Percentiles rank a stretch among this genome's conserved stretches.
Evolutionary conservation across 768 basidiomycete species (phyloP).

Genomic region (Hypholoma fasciculare): DNA sequence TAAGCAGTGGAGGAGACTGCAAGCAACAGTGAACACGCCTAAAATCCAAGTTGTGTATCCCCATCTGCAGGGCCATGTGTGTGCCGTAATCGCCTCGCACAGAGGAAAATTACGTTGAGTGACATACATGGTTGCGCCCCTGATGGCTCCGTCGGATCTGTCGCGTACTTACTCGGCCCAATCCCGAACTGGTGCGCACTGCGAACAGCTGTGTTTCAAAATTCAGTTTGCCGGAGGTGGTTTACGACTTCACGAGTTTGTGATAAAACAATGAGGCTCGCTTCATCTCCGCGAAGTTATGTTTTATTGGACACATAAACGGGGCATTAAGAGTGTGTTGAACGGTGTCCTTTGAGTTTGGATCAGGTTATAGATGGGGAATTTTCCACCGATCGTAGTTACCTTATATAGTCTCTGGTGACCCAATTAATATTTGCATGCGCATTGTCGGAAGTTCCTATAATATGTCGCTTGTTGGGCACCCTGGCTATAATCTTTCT

Average conservation of each 20-base stretch:
- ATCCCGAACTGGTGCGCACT: not conserved
- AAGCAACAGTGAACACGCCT: too few relatives aligned
- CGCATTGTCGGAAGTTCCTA: slow-evolving; percentile 31
- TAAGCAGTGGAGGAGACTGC: too few relatives aligned
- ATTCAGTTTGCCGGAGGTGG: not conserved
- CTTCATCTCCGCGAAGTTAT: not conserved
- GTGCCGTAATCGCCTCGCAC: too few relatives aligned
- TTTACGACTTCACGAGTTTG: not conserved
- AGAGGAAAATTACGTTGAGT: too few relatives aligned
- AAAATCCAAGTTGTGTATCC: too few relatives aligned
- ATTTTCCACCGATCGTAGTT: slow-evolving; percentile 24
- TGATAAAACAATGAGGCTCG: not conserved
- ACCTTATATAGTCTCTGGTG: slow-evolving; percentile 21
- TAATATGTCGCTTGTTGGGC: slow-evolving; percentile 38
- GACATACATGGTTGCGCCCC: too few relatives aligned
- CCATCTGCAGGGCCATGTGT: too few relatives aligned
- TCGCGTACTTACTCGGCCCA: not conserved
- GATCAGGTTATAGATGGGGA: not conserved
- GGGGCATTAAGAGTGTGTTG: not conserved
- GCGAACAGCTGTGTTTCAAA: too few relatives aligned
- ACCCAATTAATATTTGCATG: slow-evolving; percentile 31
- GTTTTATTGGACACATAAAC: not conserved
- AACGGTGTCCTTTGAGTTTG: not conserved
- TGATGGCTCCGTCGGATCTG: not conserved
- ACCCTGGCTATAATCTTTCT: slow-evolving; percentile 15